Percentiles rank a stretch among this genome's conserved stretches.
Conservation (phyloP, 345 rosid species). For the Citrus hindsii region DNA sequence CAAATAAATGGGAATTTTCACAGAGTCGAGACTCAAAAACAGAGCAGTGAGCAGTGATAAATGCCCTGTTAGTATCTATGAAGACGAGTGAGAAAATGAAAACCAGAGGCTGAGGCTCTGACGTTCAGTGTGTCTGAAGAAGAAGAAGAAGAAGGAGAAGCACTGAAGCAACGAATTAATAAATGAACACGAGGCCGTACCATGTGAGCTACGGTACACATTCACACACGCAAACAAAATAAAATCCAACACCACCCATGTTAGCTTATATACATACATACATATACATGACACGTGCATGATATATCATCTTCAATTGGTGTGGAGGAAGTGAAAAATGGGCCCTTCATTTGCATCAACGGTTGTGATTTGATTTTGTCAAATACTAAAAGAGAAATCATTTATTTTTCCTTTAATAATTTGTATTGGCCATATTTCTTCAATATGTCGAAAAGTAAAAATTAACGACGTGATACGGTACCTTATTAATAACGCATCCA, state of each 20-base stretch:
- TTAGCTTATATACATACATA: no score
- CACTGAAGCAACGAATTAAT: neutral
- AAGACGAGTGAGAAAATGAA: neutral
- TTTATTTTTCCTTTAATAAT: no score
- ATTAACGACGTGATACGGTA: no score
- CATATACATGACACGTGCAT: no score
- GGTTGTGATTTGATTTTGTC: neutral
- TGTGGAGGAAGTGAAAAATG: neutral
- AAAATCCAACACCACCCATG: neutral
- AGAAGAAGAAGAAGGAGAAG: neutral
- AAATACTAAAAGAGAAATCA: no score
- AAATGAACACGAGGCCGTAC: neutral
- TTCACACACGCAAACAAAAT: neutral
- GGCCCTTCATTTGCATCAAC: neutral
- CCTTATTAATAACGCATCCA: no score
- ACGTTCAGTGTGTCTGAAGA: neutral
- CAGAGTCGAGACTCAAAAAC: neutral
- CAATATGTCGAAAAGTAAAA: no score
- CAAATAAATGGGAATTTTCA: neutral
- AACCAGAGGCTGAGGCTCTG: neutral
- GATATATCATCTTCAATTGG: neutral
- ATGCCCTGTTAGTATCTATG: neutral
- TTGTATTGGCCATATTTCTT: no score
- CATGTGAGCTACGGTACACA: neutral
- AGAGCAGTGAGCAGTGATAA: neutral